A percentile compares a stretch with the other conserved stretches of the same genome.
phyloP scores from a whole-genome alignment of 2,329 filamentous ascomycete genomes.

The Westerdykella aurantiaca region DNA sequence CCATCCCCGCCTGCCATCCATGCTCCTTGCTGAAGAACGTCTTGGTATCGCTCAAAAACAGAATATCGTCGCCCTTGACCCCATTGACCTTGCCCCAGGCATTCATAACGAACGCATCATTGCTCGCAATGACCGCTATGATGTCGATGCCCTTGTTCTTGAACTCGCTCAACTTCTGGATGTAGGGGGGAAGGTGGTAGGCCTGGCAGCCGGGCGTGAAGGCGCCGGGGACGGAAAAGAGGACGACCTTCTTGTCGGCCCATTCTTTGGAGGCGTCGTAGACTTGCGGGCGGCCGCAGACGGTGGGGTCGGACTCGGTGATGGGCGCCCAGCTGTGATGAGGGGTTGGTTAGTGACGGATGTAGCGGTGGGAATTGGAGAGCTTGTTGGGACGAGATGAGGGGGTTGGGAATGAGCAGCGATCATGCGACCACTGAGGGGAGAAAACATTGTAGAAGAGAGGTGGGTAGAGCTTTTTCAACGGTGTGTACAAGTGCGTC shows the following conservation, averaged over 20 bases:
- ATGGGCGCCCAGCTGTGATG: constrained; percentile 66
- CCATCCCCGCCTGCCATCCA: constrained; percentile 64
- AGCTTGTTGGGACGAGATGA: neutral
- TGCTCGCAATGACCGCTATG: constrained; percentile 74
- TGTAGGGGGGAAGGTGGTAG: constrained; percentile 74
- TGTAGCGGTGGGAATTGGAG: neutral
- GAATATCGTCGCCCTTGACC: constrained; percentile 64
- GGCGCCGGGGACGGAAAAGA: constrained; percentile 66
- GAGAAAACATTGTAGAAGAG: neutral
- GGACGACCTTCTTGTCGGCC: constrained; percentile 64
- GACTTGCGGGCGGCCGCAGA: constrained; percentile 70
- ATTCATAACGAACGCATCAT: constrained; percentile 82
- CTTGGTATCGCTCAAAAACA: constrained; percentile 71
- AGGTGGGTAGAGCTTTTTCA: no score
- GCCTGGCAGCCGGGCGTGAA: constrained; percentile 85
- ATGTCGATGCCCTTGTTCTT: constrained; percentile 76
- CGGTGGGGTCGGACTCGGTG: constrained; percentile 63
- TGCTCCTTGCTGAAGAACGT: constrained; percentile 70
- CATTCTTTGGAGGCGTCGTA: constrained; percentile 77
- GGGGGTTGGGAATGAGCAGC: neutral
- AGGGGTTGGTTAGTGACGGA: neutral
- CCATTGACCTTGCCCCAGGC: constrained; percentile 87
- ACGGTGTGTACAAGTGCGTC: neutral
- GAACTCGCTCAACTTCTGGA: constrained; percentile 63
- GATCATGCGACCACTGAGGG: neutral